Percentiles rank a stretch among this genome's conserved stretches.
Evolutionary conservation across 1,139 yeast genomes (phyloP).

Genomic region (Blastobotrys proliferans): DNA sequence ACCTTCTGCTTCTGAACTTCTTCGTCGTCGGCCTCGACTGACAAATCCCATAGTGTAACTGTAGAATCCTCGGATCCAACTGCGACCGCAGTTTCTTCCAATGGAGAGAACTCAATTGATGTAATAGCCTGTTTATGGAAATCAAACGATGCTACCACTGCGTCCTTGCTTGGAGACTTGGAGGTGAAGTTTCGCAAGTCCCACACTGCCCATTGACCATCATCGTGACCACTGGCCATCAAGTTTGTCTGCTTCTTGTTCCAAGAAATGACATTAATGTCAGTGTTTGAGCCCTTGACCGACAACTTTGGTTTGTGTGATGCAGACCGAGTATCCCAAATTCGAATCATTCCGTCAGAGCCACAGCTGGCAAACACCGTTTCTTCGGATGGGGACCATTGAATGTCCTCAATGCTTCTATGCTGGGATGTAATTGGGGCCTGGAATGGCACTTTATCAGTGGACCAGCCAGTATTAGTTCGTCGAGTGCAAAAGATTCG

Average conservation of each 20-base stretch:
- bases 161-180: slow-evolving; percentile 47
- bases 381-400: slow-evolving; percentile 89
- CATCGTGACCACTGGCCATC: slow-evolving; percentile 95
- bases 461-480: slow-evolving; percentile 75
- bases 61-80: slow-evolving; percentile 96
- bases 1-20: slow-evolving; percentile 28
- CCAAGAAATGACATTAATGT: slow-evolving; percentile 96
- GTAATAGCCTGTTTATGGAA: slow-evolving; percentile 95
- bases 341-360: slow-evolving; percentile 83
- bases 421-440: slow-evolving; percentile 37
- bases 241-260: slow-evolving; percentile 72
- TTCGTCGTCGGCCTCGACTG: slow-evolving; percentile 32
- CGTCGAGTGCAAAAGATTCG: slow-evolving; percentile 74
- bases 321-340: slow-evolving; percentile 96
- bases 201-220: slow-evolving; percentile 98
- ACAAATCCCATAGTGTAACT: slow-evolving; percentile 75
- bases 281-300: slow-evolving; percentile 74
- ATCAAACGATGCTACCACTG: slow-evolving; percentile 81
- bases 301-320: slow-evolving; percentile 76
- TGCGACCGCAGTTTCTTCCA: slow-evolving; percentile 92
- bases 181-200: slow-evolving; percentile 85
- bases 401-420: slow-evolving; percentile 89
- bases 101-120: slow-evolving; percentile 88
- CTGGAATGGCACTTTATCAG: slow-evolving; percentile 74
- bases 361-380: slow-evolving; percentile 95